Evolutionary conservation across 208 protist species (phyloP), one percentile per base, ranked within the genome.

Genomic region (Wallacemonas rigidus): DNA sequence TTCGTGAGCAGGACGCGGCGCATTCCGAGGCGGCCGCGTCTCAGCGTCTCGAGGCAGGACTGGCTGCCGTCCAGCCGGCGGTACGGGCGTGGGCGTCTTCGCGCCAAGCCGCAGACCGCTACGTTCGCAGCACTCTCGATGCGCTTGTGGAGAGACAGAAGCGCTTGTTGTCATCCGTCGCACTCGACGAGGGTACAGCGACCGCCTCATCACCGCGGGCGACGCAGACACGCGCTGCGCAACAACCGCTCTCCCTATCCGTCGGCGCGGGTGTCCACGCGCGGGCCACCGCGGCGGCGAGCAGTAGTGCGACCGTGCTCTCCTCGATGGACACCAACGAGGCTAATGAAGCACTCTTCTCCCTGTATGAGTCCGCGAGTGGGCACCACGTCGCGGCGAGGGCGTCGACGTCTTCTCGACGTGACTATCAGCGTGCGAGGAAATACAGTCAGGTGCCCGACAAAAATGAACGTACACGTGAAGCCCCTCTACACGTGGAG

Each of bases 41-140:
- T 5, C 12, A 8, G 6, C 64, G 64, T 36, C 38, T 58, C 0
- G 36, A 69, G 36, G 38, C 47, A 6, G 55, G 71, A 26, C 36
- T 76, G 56, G 68, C 71, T 14, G 41, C 70, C 40, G 48, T 82
- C n/a, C 41, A 73, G 26, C 68, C 58, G 38, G 53, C 82, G 11
- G 57, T 78, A 48, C 65, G 67, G 14, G 69, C 58, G 7, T 43
- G 17, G 38, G 17, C 57, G 41, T 8, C 40, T 6, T 36, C 56
- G 15, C 41, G 15, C 36, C 26, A 3, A 3, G 36, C 53, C 5
- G 38, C 64, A 3, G 72, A 76, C 9, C 36, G 35, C 17, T 14
- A 47, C 54, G 64, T 76, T 39, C 63, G 48, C 4, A 48, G 55
- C 35, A 54, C 72, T 2, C 72, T 71, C n/a, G 17, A 71, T 39